Base-by-base conservation (phyloP, 352 stramenopile genomes). In the Thalassiosira oceanica region DNA sequence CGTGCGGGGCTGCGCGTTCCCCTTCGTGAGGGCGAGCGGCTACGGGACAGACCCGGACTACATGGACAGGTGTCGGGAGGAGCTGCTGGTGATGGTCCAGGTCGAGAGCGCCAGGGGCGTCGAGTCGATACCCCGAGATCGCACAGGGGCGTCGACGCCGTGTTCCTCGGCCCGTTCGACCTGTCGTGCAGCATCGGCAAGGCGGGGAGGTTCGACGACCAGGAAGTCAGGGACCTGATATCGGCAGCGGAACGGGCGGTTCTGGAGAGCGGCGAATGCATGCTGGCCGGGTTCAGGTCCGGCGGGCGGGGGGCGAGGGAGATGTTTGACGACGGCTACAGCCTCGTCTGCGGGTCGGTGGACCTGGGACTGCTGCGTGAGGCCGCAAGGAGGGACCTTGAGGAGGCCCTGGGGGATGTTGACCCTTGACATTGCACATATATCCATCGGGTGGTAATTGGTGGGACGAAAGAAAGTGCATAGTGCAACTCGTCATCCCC, bases 101-200 rank as follows among this genome's bases (percentile, higher is more conserved):
- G 56, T 75, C 13, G 64, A 75, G 55, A 64, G 24, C 15, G 5
- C 3, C 11, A 24, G 36, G 8, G 64, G 55, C 1, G 45, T 75
- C 16, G 36, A 44, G 23, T 35, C 31, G 3, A 75, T 75, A 31
- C 28, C 39, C n/a, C 2, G 55, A 63, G 24, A 75, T 75, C 20
- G 44, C 42, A 69, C 29, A 24, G 48, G 28, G 64, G 64, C 4
- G 35, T 75, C 13, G 64, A 75, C 52, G 35, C 7, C 7, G 69
- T 75, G 36, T 70, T 75, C 56, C 18, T 75, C 10, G 64, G 64
- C 13, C 64, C 64, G 21, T 55, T 75, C 23, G 64, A 75, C 51
- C 36, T 75, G 21, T 75, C 64, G 11, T 57, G 39, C 20, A 70
- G 55, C 24, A 64, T 70, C 15, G 56, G 56, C 1, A 60, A 69